A percentile compares a stretch with the other conserved stretches of the same genome.
Evolutionary conservation across 1,284 basidiomycete genomes (phyloP).

Genomic region (Paramarasmius palmivorus): DNA sequence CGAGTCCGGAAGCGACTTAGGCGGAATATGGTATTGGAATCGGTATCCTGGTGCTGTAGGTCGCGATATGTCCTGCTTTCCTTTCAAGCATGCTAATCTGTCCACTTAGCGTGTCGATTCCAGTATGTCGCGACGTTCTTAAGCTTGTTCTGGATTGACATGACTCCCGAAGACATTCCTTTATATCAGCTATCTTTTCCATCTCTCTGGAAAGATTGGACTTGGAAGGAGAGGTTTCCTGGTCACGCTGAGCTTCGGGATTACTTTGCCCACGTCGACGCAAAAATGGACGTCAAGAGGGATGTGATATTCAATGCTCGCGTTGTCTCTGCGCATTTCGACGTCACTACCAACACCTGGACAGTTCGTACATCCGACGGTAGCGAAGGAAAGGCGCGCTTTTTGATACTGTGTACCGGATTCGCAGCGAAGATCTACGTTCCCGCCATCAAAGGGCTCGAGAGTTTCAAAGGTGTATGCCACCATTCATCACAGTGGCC

Average conservation of each 20-base stretch:
- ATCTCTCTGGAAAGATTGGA: constrained; percentile 27
- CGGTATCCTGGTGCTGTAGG: constrained; percentile 23
- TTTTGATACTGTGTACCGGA: constrained; percentile 24
- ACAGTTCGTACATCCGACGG: constrained; percentile 21
- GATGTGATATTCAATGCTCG: constrained; percentile 24
- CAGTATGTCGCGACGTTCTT: background rate
- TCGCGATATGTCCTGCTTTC: too few relatives aligned
- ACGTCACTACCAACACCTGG: constrained; percentile 21
- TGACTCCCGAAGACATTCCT: constrained; percentile 3
- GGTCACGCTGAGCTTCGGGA: constrained; percentile 20
- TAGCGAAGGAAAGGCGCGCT: constrained; percentile 14
- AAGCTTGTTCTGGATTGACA: background rate
- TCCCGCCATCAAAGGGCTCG: constrained; percentile 21
- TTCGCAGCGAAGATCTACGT: constrained; percentile 23
- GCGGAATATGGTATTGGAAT: constrained; percentile 29
- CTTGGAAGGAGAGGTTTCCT: constrained; percentile 24
- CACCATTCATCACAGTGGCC: constrained; percentile 27
- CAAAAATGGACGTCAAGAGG: constrained; percentile 24
- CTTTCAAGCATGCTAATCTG: too few relatives aligned
- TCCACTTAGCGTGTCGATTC: background rate
- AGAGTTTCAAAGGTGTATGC: constrained; percentile 22
- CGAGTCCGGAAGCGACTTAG: constrained; percentile 23
- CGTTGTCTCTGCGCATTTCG: constrained; percentile 21
- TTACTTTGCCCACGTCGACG: constrained; percentile 25
- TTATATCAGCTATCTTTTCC: constrained; percentile 21